Evolutionary conservation across 106 monocot genomes (phyloP).

Genomic region (Allium fistulosum): DNA sequence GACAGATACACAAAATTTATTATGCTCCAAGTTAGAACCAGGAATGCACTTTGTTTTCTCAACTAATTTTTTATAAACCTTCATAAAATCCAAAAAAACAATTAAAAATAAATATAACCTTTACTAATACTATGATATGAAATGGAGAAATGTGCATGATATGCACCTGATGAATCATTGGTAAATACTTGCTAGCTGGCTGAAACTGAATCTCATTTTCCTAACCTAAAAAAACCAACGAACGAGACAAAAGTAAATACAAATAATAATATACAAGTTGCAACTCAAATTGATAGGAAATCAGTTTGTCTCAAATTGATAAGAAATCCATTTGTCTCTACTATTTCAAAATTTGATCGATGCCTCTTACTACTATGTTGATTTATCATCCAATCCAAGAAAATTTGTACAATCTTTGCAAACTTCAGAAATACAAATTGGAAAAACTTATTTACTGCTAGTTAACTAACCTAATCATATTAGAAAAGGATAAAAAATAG

Average conservation of each 20-base stretch:
- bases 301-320: too few relatives aligned
- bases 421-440: too few relatives aligned
- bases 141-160: too few relatives aligned
- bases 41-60: constrained; percentile 37
- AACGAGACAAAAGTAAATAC: not conserved
- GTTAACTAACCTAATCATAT: too few relatives aligned
- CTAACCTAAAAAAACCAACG: not conserved
- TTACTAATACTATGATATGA: too few relatives aligned
- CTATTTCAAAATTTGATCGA: too few relatives aligned
- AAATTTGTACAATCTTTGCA: too few relatives aligned
- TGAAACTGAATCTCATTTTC: constrained; percentile 28
- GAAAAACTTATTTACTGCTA: too few relatives aligned
- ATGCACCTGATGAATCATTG: constrained; percentile 41
- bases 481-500: too few relatives aligned
- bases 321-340: too few relatives aligned
- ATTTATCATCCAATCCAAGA: too few relatives aligned
- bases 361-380: too few relatives aligned
- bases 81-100: not conserved
- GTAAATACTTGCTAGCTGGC: constrained; percentile 45
- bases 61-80: constrained; percentile 48
- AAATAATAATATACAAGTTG: not conserved
- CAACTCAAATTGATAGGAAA: not conserved
- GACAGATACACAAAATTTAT: constrained; percentile 74
- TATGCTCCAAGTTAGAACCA: constrained; percentile 70
- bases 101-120: not conserved